Conservation (phyloP, 2,329 filamentous ascomycete species). For the Claviceps purpurea region DNA sequence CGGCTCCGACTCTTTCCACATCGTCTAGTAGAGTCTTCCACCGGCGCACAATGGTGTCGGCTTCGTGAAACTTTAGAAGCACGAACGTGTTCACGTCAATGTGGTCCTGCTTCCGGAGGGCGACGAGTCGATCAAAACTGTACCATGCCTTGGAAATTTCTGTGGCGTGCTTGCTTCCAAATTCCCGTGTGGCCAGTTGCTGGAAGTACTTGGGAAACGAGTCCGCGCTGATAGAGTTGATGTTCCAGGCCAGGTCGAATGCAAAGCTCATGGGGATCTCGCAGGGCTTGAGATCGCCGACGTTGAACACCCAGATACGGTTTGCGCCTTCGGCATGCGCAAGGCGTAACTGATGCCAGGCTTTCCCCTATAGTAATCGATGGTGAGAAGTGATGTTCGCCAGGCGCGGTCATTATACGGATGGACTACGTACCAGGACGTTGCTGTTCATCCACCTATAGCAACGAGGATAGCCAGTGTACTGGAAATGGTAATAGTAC, state of each 20-base stretch:
- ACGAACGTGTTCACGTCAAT: conserved; percentile 43
- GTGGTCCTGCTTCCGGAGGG: conserved; percentile 46
- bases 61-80: conserved; percentile 46
- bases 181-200: conserved; percentile 35
- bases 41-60: conserved; percentile 36
- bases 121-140: conserved; percentile 34
- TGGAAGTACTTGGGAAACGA: conserved; percentile 29
- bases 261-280: conserved; percentile 42
- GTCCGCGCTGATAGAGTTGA: conserved; percentile 27
- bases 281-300: conserved; percentile 47
- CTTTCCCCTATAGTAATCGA: conserved; percentile 16
- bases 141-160: conserved; percentile 36
- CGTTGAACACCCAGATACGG: conserved; percentile 49
- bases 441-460: conserved; percentile 53
- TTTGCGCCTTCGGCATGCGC: conserved; percentile 34
- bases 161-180: conserved; percentile 30
- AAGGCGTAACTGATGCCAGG: conserved; percentile 39
- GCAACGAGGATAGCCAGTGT: conserved; percentile 46
- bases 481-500: conserved; percentile 44
- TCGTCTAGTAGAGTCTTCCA: conserved; percentile 36
- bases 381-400: not conserved
- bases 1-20: conserved; percentile 31
- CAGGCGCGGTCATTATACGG: not conserved
- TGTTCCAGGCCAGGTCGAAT: conserved; percentile 43
- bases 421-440: conserved; percentile 26